A percentile compares a stretch with the other conserved stretches of the same genome.
Evolutionary conservation across 768 basidiomycete genomes (phyloP).

Genomic region (Asterophora lycoperdoides): DNA sequence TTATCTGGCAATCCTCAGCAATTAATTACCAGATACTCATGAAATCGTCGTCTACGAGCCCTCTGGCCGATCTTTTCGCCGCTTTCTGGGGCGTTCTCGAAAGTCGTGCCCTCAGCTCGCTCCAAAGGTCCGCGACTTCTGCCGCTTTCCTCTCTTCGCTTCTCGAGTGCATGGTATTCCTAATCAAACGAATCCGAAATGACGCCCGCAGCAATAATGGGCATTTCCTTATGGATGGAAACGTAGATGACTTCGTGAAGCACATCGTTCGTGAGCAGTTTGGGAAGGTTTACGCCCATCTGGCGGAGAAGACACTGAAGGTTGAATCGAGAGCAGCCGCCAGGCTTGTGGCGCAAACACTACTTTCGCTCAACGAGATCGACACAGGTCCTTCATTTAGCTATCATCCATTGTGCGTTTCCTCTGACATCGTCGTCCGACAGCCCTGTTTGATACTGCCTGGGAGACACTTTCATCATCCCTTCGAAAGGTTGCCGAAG

Average conservation of each 20-base stretch:
- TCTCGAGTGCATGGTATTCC: conserved; percentile 65
- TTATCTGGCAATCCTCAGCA: too few relatives aligned
- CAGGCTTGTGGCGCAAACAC: conserved; percentile 38
- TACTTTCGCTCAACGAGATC: conserved; percentile 31
- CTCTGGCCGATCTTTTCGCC: conserved; percentile 52
- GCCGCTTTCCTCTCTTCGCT: conserved; percentile 67
- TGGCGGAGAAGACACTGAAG: conserved; percentile 40
- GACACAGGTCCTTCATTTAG: conserved; percentile 19
- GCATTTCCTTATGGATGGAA: neutral
- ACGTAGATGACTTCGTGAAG: conserved; percentile 8
- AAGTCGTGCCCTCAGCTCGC: conserved; percentile 55
- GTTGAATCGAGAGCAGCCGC: conserved; percentile 43
- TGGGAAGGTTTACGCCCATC: conserved; percentile 43
- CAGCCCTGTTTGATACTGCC: conserved; percentile 45
- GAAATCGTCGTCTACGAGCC: conserved; percentile 19
- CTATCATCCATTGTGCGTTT: neutral
- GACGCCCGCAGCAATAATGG: conserved; percentile 13
- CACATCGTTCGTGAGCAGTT: conserved; percentile 44
- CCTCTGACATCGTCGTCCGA: neutral
- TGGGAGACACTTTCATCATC: conserved; percentile 40
- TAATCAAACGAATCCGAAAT: conserved; percentile 40
- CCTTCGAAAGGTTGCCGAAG: conserved; percentile 22
- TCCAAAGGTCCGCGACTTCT: conserved; percentile 47
- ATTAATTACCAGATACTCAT: conserved; percentile 24
- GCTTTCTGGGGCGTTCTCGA: conserved; percentile 85